phyloP scores from a whole-genome alignment of 192 early-diverging fungal species.

The Coemansia sp. region DNA sequence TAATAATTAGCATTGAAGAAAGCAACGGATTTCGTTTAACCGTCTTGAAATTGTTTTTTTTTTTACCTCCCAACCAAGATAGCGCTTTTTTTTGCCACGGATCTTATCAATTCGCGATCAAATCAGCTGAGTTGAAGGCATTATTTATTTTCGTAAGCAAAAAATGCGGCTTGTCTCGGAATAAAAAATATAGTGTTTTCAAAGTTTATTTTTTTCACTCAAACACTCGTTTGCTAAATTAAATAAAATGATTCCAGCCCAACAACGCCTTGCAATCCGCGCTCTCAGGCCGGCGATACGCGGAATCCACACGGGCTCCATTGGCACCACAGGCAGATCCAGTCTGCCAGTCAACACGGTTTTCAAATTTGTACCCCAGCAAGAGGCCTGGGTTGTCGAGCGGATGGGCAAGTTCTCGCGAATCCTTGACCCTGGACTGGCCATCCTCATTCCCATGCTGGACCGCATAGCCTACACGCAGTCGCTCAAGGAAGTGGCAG shows the following conservation, averaged over 20 bases:
- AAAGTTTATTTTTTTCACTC: no score
- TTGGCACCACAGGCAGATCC: slow-evolving; percentile 1
- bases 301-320: not conserved
- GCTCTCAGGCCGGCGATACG: not conserved
- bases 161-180: no score
- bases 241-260: not conserved
- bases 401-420: slow-evolving; percentile 88
- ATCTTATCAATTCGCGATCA: no score
- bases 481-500: slow-evolving; percentile 91
- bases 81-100: no score
- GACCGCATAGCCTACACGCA: slow-evolving; percentile 93
- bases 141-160: no score
- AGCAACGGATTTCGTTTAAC: no score
- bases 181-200: no score
- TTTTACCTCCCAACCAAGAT: no score
- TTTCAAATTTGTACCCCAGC: slow-evolving; percentile 97
- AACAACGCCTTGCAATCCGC: not conserved
- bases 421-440: slow-evolving; percentile 89
- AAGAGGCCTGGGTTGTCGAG: slow-evolving; percentile 97
- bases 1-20: no score
- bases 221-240: no score
- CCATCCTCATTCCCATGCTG: slow-evolving; percentile 85
- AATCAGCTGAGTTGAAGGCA: no score
- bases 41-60: no score
- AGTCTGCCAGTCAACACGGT: slow-evolving; percentile 56